Evolutionary conservation across 2,329 filamentous ascomycete species (phyloP), one percentile per base, ranked within the genome.

Genomic region (Sarocladium kiliense): DNA sequence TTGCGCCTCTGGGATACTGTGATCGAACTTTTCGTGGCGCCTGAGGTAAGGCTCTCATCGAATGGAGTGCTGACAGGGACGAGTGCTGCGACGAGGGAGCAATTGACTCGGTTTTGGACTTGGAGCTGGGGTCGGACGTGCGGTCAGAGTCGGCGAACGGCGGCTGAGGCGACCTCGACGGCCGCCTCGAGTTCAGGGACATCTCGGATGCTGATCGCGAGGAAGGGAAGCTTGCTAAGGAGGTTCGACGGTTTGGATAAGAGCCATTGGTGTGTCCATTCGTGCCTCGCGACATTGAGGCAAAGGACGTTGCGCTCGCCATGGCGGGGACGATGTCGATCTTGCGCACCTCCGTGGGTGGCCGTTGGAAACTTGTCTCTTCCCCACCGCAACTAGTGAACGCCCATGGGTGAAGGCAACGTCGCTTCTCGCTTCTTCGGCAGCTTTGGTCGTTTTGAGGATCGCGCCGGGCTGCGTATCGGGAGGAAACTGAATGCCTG

Each of bases 1-100:
- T 76, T 11, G 84, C 81, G 56, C 86, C 79, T n/a, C 84, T 78
- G 16, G 88, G 88, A 65, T 91, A 92, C 64, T 91, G 88, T 19
- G 88, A 88, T 56, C 84, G 86, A 66, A 87, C 71, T 65, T 79
- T 84, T 62, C 80, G 78, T 18, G 44, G 30, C 21, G 53, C 37
- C 12, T 50, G 21, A 11, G 54, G 39, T 9, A 45, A 7, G 3
- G 32, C 32, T 14, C 26, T 36, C 32, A 53, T 53, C 3, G 32
- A 41, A 18, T 53, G 50, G 3, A 21, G 21, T 58, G 71, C 73
- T 58, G 81, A 78, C 58, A 88, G 66, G 39, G 82, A 79, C 62
- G 86, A 78, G 71, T 88, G 75, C 65, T 87, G 76, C 58, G 80
- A 80, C 26, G 82, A 85, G 30, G 81, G 81, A 30, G 76, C 80